A percentile compares a stretch with the other conserved stretches of the same genome.
phyloP scores from a whole-genome alignment of 805 yeast genomes.

The Starmera dryadoides region DNA sequence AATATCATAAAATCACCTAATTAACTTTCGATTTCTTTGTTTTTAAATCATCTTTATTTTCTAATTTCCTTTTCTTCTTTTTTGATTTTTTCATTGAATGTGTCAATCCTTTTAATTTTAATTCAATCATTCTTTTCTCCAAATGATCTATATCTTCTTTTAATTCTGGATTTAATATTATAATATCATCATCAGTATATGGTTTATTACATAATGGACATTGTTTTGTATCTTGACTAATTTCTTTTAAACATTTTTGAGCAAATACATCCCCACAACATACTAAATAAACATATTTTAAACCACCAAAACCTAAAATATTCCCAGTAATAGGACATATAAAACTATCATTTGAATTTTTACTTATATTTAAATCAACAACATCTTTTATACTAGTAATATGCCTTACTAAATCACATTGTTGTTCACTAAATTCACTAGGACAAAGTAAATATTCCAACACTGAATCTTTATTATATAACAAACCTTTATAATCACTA shows the following conservation, averaged over 20 bases:
- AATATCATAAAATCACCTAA: too few species aligned
- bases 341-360: slow-evolving; percentile 18
- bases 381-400: slow-evolving; percentile 36
- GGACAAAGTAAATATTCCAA: slow-evolving; percentile 46
- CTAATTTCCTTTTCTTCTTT: slow-evolving; percentile 1
- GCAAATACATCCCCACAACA: slow-evolving; percentile 38
- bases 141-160: slow-evolving; percentile 14
- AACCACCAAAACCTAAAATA: slow-evolving; percentile 27
- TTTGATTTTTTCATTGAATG: slow-evolving; percentile 25
- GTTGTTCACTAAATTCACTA: slow-evolving; percentile 20
- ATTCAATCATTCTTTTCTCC: slow-evolving; percentile 15
- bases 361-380: slow-evolving; percentile 32
- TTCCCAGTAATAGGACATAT: slow-evolving; percentile 33
- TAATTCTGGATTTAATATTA: slow-evolving; percentile 28
- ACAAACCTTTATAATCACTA: slow-evolving; percentile 59
- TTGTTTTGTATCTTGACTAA: slow-evolving; percentile 7
- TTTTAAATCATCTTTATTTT: background rate
- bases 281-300: slow-evolving; percentile 36
- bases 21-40: too few species aligned
- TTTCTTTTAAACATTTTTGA: slow-evolving; percentile 21
- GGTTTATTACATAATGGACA: slow-evolving; percentile 36
- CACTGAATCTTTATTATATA: slow-evolving; percentile 58
- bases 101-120: slow-evolving; percentile 22
- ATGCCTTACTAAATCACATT: slow-evolving; percentile 22
- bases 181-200: slow-evolving; percentile 22